Conservation (phyloP, 257 asterid genomes). For the Scutellaria galericulata region DNA sequence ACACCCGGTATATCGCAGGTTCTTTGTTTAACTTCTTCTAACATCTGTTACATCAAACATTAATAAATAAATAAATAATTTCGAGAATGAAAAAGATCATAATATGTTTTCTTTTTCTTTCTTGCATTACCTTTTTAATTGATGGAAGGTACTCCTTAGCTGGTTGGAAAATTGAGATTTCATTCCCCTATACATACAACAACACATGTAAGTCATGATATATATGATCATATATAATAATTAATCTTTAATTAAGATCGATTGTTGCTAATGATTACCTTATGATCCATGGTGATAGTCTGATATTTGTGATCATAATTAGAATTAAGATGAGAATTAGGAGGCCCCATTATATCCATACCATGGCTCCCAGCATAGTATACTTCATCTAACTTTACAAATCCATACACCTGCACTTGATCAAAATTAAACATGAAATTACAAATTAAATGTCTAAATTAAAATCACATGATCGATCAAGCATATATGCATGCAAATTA, state of each 20-base stretch:
- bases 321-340: not conserved
- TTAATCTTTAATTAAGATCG: too few relatives aligned
- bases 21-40: conserved; percentile 52
- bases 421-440: not conserved
- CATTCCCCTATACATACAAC: conserved; percentile 54
- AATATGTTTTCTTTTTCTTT: too few relatives aligned
- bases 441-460: not conserved
- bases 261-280: conserved; percentile 28
- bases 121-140: conserved; percentile 53
- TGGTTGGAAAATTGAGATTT: conserved; percentile 74
- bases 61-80: too few relatives aligned
- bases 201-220: not conserved
- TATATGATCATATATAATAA: too few relatives aligned
- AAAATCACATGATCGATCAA: not conserved
- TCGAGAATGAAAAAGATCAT: not conserved
- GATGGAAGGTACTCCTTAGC: conserved; percentile 76
- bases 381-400: conserved; percentile 76
- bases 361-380: conserved; percentile 98
- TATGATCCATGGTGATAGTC: conserved; percentile 48
- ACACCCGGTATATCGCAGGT: conserved; percentile 60
- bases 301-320: conserved; percentile 55
- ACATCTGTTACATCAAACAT: conserved; percentile 48
- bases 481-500: not conserved
- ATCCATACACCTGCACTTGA: conserved; percentile 61
- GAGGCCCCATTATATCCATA: conserved; percentile 90